A percentile compares a stretch with the other conserved stretches of the same genome.
phyloP scores from a whole-genome alignment of 2,329 filamentous ascomycete species.

The Colletotrichum chrysophilum region DNA sequence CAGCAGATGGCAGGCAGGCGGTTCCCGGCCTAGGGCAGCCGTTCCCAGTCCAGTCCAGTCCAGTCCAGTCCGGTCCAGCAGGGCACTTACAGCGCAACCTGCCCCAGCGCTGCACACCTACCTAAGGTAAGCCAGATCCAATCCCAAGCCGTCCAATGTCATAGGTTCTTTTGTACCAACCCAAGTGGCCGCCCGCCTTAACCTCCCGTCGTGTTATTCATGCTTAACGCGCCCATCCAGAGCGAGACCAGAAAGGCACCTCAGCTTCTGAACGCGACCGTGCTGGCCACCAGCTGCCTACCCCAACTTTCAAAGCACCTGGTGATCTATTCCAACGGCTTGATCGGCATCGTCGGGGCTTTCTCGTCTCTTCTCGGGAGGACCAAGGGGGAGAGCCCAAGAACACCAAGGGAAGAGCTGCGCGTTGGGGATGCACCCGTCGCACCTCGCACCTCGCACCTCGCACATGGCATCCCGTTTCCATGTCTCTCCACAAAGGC shows the following conservation, averaged over 20 bases:
- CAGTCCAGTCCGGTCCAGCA: not conserved
- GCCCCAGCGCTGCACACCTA: not conserved
- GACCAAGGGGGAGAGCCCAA: not conserved
- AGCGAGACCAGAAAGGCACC: not conserved
- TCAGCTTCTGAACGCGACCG: not conserved
- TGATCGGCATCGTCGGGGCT: constrained; percentile 15
- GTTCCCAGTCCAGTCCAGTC: not conserved
- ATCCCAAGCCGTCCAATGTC: not conserved
- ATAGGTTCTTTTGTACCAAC: not conserved
- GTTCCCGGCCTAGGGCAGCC: not conserved
- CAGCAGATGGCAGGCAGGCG: not conserved
- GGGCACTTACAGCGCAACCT: not conserved
- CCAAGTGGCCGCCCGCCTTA: not conserved
- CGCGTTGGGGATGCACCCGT: not conserved
- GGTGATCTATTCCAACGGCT: not conserved
- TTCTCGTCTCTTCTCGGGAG: constrained; percentile 13
- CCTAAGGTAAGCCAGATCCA: not conserved
- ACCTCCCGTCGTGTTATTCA: not conserved
- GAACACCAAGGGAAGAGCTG: not conserved
- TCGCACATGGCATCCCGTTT: not conserved
- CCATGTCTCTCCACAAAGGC: not conserved
- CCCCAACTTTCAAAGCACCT: not conserved
- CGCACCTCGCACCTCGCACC: not conserved
- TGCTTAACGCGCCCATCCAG: not conserved
- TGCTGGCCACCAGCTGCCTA: not conserved